These are phyloP conservation scores for Peterozyma xylosa DNA, from an alignment of 805 yeast genomes.

Conservation along the genomic window DNA sequence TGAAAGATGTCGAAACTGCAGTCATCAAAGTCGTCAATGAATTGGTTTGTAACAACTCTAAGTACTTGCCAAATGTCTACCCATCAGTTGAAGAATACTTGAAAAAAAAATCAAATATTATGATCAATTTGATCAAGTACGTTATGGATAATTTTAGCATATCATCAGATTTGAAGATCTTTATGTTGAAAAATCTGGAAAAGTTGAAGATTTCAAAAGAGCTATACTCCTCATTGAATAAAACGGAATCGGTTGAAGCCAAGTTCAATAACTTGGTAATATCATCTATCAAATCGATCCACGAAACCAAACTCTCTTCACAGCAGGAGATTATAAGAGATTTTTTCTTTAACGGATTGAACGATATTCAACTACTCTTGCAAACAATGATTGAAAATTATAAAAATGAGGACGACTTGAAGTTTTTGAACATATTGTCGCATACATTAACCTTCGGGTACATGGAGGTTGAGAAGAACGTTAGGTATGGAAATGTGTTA, in stretches of 20 bases:
- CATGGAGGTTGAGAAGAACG: slow-evolving; percentile 12
- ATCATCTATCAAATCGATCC: neutral
- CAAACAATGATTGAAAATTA: neutral
- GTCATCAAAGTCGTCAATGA: slow-evolving; percentile 43
- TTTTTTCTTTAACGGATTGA: slow-evolving; percentile 9
- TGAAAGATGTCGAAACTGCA: slow-evolving; percentile 42
- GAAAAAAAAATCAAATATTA: slow-evolving; percentile 31
- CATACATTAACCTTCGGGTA: slow-evolving; percentile 11
- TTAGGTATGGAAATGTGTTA: slow-evolving; percentile 8
- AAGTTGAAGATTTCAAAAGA: slow-evolving; percentile 6
- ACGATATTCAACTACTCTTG: slow-evolving; percentile 1
- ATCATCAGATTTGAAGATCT: slow-evolving; percentile 7
- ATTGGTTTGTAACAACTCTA: slow-evolving; percentile 39
- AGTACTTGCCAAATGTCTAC: slow-evolving; percentile 46
- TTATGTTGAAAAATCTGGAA: slow-evolving; percentile 6
- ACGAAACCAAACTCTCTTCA: neutral
- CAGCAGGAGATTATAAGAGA: slow-evolving; percentile 3
- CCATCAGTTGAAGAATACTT: slow-evolving; percentile 47
- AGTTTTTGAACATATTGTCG: slow-evolving; percentile 9
- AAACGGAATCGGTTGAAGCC: neutral
- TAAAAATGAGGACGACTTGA: slow-evolving; percentile 8
- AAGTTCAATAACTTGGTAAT: neutral
- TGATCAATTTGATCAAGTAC: slow-evolving; percentile 13
- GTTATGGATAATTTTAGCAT: slow-evolving; percentile 14
- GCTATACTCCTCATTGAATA: neutral